Base-by-base conservation (phyloP, 169 alveolate genomes). In the Besnoitia besnoiti region DNA sequence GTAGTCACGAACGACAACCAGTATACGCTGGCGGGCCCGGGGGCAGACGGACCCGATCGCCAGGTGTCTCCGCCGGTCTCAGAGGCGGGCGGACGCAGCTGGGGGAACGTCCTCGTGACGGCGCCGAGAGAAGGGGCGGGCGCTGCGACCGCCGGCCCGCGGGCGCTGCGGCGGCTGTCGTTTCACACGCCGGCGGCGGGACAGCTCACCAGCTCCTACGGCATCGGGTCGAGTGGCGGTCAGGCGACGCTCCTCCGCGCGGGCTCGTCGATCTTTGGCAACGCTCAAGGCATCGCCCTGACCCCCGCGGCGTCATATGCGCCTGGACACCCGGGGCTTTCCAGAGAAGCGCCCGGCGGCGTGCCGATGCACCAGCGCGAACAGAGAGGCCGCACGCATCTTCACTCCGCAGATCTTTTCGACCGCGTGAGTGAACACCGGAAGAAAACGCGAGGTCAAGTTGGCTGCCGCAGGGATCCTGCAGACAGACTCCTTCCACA, bases 1-100 rank as follows among this genome's bases (percentile, higher is more conserved):
- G 93, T 90, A 4, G 82, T 90, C 51, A 90, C 89, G 19, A 87
- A 90, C 27, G 93, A 90, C 93, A 90, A 90, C 77, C 93, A 90
- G 75, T 90, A 90, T 75, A 76, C 77, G 42, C 90, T 90, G 19
- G 77, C 93, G 39, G 89, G 80, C 44, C 14, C 44, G 12, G 21
- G 44, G 44, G 44, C 80, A 2, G 80, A 67, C 24, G 46, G 7
- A 30, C 76, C 80, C 12, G 39, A 35, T 21, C 80, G n/a, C 46
- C 14, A 0, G 42, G 44, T 2, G 42, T 1, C 44, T 7, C 80
- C 4, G 30, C 19, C 62, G 10, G n/a, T n/a, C n/a, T n/a, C n/a
- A n/a, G n/a, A n/a, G n/a, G n/a, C n/a, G n/a, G n/a, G n/a, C n/a
- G n/a, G n/a, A n/a, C n/a, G n/a, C n/a, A n/a, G n/a, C n/a, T n/a